Base-by-base conservation (phyloP, 306 rosid genomes). In the Bauhinia variegata region DNA sequence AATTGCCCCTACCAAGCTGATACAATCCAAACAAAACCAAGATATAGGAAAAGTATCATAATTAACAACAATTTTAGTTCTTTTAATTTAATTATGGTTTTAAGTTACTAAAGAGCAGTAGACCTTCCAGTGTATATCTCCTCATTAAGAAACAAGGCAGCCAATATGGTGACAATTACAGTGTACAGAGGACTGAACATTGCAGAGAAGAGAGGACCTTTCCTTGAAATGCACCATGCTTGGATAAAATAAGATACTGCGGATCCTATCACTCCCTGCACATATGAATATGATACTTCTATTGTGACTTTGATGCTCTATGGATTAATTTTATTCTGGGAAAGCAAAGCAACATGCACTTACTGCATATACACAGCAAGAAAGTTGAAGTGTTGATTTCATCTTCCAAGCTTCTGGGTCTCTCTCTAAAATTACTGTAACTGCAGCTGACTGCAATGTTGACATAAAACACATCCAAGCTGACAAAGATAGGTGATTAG, bases 401-500 rank as follows among this genome's bases (percentile, higher is more conserved):
- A 83, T 11, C 30, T 65, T 83, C 95, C 91, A 88, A 4, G 71
- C 75, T 33, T 74, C 15, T 0, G 32, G 48, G 41, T 78, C 63
- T 71, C 8, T 60, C 67, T 87, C 86, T 5, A 76, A 11, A 4
- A 71, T 17, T 14, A 80, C 4, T 54, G 87, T 11, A 4, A 76
- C 54, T 2, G 4, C 18, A 11, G 79, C 30, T 32, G 87, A 78
- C 65, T 82, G 91, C 1, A 88, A 17, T 8, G 85, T 63, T 14
- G 74, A 44, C 47, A 83, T 28, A 11, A 82, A 78, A 71, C 95
- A 87, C 85, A 81, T 76, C 95, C 95, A 85, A 0, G 86, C 82
- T 23, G 90, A 78, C 6, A 80, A 46, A 2, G 87, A 75, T 49
- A 83, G 43, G 53, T 64, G 82, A 64, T 85, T 72, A 0, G 91